Evolutionary conservation across 495 filamentous ascomycete genomes (phyloP).

Genomic region (Hyaloscypha finlandica): DNA sequence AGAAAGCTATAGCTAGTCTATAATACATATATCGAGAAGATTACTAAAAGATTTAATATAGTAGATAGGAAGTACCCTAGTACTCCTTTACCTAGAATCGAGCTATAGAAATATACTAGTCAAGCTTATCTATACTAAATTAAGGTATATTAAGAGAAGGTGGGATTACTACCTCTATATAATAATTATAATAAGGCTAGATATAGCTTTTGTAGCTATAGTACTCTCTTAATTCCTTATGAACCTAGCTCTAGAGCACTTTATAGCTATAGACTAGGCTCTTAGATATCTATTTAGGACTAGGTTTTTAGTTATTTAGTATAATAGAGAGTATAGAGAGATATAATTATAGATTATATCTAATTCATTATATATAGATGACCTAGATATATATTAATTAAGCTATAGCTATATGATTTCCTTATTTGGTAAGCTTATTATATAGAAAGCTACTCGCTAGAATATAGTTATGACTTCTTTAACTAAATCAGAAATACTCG

Average conservation of each 20-base stretch:
- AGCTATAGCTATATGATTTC: too few relatives aligned
- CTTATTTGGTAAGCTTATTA: not conserved
- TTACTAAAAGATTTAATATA: too few relatives aligned
- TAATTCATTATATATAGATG: not conserved
- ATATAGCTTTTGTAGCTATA: not conserved
- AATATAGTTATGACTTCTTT: not conserved
- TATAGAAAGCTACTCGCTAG: not conserved
- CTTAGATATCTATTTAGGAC: not conserved
- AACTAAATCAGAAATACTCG: not conserved
- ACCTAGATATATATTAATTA: too few relatives aligned
- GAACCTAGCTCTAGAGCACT: not conserved
- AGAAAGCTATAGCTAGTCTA: too few relatives aligned
- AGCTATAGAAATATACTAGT: too few relatives aligned
- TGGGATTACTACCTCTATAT: not conserved
- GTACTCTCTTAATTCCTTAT: not conserved
- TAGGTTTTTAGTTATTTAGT: not conserved
- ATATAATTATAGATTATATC: too few relatives aligned
- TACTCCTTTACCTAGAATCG: too few relatives aligned
- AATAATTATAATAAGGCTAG: not conserved
- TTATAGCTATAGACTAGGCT: not conserved
- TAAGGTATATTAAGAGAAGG: not conserved
- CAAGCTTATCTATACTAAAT: not conserved
- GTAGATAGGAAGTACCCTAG: too few relatives aligned
- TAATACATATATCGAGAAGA: too few relatives aligned
- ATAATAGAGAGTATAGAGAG: too few relatives aligned